A percentile compares a stretch with the other conserved stretches of the same genome.
phyloP scores from a whole-genome alignment of 257 asterid genomes.

The Gardenia jasminoides region DNA sequence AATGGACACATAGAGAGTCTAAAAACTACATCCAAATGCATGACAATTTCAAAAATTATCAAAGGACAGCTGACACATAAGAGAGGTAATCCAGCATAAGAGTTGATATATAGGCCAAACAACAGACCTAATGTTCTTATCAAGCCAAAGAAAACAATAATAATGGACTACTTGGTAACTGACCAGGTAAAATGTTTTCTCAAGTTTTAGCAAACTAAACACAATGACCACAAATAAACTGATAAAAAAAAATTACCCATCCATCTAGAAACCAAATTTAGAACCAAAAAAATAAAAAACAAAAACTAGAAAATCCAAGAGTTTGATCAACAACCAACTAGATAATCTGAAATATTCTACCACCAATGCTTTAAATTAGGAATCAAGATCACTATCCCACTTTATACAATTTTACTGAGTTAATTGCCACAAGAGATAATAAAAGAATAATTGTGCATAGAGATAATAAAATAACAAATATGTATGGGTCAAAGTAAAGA shows the following conservation, averaged over 20 bases:
- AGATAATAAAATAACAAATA: neutral
- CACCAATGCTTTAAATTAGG: neutral
- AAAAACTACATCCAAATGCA: neutral
- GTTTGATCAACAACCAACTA: neutral
- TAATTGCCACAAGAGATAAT: no score
- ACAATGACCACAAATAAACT: no score
- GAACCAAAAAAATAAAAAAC: neutral
- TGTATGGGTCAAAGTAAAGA: slow-evolving; percentile 14
- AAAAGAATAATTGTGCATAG: neutral
- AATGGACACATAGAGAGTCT: neutral
- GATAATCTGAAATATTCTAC: neutral
- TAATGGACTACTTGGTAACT: neutral
- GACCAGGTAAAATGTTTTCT: neutral
- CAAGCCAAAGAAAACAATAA: neutral
- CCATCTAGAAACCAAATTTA: no score
- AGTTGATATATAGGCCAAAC: neutral
- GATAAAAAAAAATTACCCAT: no score
- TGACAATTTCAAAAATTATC: neutral
- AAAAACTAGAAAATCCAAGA: no score
- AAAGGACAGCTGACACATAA: neutral
- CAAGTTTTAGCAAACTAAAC: neutral
- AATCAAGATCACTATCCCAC: neutral
- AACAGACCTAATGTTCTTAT: neutral
- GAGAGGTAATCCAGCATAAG: neutral
- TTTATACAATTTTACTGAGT: neutral